Conservation (phyloP, 495 filamentous ascomycete species). For the Chaetomium fimeti region DNA sequence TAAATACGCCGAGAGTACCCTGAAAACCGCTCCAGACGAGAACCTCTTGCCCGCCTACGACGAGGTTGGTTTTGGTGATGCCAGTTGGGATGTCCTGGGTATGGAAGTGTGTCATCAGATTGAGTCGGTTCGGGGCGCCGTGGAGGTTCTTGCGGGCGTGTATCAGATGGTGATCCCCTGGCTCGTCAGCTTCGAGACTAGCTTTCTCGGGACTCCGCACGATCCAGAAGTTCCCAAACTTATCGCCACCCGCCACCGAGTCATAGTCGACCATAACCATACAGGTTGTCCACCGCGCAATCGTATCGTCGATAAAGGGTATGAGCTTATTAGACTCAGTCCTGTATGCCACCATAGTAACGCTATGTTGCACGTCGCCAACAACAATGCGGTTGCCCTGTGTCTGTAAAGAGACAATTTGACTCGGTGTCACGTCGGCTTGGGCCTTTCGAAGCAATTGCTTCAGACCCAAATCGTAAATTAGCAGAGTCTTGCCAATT, state of each 20-base stretch:
- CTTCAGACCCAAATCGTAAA: slow-evolving; percentile 87
- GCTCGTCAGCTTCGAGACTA: slow-evolving; percentile 85
- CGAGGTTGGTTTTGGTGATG: slow-evolving; percentile 82
- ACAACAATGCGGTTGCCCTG: slow-evolving; percentile 71
- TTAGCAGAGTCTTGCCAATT: slow-evolving; percentile 71
- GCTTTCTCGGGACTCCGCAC: slow-evolving; percentile 72
- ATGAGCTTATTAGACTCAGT: slow-evolving; percentile 84
- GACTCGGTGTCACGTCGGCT: slow-evolving; percentile 55
- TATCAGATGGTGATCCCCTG: slow-evolving; percentile 52
- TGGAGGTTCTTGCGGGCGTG: slow-evolving; percentile 72
- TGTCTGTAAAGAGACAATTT: slow-evolving; percentile 67
- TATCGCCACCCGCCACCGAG: slow-evolving; percentile 90
- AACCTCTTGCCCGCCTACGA: slow-evolving; percentile 85
- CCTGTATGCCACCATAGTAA: slow-evolving; percentile 90
- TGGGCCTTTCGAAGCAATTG: slow-evolving; percentile 82
- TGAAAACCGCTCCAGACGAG: slow-evolving; percentile 91
- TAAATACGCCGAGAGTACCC: slow-evolving; percentile 85
- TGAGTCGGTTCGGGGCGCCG: slow-evolving; percentile 78
- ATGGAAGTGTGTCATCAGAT: slow-evolving; percentile 82
- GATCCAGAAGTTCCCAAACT: slow-evolving; percentile 94
- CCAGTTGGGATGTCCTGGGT: slow-evolving; percentile 87
- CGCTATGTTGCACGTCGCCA: slow-evolving; percentile 83
- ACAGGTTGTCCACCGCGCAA: slow-evolving; percentile 85
- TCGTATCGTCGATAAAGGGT: slow-evolving; percentile 86
- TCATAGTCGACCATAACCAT: slow-evolving; percentile 95